Conservation (phyloP, 306 rosid genomes). For the Quercus robur region DNA sequence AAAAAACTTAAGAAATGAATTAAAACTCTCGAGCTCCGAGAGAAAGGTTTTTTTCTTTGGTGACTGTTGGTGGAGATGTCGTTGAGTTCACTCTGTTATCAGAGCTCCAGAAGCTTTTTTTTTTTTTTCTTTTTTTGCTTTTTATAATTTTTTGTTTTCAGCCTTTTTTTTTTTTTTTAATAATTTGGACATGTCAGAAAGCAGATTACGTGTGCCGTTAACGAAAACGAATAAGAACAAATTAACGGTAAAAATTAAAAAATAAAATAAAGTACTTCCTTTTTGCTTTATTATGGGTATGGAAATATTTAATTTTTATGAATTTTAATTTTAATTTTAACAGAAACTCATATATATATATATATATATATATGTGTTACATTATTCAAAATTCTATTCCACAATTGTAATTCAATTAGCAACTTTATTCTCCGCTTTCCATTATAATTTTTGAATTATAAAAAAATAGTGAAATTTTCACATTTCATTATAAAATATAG, state of each 20-base stretch:
- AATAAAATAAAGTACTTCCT: background rate
- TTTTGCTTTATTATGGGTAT: background rate
- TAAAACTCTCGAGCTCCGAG: background rate
- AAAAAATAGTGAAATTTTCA: too few species aligned
- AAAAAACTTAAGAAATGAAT: background rate
- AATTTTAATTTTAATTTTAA: too few species aligned
- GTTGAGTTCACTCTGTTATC: slow-evolving; percentile 18
- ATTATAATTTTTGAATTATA: too few species aligned
- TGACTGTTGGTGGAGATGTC: slow-evolving; percentile 20
- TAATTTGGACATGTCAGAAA: slow-evolving; percentile 27
- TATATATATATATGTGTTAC: too few species aligned
- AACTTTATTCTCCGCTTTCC: too few species aligned
- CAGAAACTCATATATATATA: too few species aligned
- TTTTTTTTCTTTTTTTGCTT: background rate
- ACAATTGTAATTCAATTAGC: too few species aligned
- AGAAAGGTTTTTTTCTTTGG: background rate
- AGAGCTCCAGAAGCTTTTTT: slow-evolving; percentile 24
- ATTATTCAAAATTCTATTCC: too few species aligned
- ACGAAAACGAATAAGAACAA: slow-evolving; percentile 49
- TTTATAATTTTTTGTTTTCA: background rate
- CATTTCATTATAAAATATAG: too few species aligned
- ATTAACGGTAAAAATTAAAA: slow-evolving; percentile 31
- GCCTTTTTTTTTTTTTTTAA: background rate
- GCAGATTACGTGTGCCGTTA: slow-evolving; percentile 25
- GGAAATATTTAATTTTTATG: background rate